Evolutionary conservation across 805 yeast species (phyloP), one percentile per base, ranked within the genome.

Genomic region (Wickerhamiella sergipiensis): DNA sequence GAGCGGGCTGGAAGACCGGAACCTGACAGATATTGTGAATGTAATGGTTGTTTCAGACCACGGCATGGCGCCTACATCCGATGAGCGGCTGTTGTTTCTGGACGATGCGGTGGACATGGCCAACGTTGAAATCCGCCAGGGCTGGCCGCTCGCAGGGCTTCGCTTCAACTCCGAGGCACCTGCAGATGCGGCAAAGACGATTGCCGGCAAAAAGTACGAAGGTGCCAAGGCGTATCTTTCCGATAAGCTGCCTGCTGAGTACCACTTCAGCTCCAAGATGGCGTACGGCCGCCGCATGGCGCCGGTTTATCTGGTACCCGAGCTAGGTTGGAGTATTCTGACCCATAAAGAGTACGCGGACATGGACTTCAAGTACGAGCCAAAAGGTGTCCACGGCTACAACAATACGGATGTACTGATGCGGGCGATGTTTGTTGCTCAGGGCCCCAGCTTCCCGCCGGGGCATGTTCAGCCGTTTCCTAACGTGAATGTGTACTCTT

Each of bases 1-100:
- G 15, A 54, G 65, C 23, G 81, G 76, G 8, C 57, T 89, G 19
- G 52, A 61, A 0, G 60, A 63, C 18, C 70, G 95, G 50, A 80
- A 83, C 56, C 67, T 87, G 53, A 67, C 74, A 0, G 72, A 79
- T 21, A 72, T 86, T 43, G 84, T 83, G 18, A 89, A 90, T 62
- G 66, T 89, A 19, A 67, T 90, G 0, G 68, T 89, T 43, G 83
- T 89, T 3, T 85, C 95, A 45, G 96, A 89, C 64, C 96, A 88
- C 63, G 96, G 96, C 10, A 88, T 87, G 95, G 82, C 94, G 0
- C 90, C 95, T 6, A 83, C 95, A 1, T 75, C 85, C 0, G 76
- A 80, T 55, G 77, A 80, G 12, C 68, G 95, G 53, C 64, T 85
- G 10, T 67, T 88, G 1, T 78, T 78, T 54, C 65, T 89, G 53